Conservation (phyloP, 768 basidiomycete genomes). For the Tulasnella sp. region DNA sequence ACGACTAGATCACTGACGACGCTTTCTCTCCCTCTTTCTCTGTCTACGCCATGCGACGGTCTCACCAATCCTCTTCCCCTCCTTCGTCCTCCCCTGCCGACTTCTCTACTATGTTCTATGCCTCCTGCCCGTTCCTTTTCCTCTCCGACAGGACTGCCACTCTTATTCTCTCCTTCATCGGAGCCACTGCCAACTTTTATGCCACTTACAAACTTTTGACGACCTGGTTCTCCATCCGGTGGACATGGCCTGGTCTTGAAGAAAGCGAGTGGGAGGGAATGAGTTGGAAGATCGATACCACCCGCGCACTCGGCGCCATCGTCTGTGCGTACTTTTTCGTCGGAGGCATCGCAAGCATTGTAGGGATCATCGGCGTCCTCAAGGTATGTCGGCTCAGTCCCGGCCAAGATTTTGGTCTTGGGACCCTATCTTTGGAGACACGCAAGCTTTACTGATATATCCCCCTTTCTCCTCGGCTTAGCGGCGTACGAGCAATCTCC, state of each 20-base stretch:
- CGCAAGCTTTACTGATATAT: too few species aligned
- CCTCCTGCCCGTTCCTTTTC: neutral
- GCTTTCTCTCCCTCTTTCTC: too few species aligned
- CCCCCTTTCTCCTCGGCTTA: slow-evolving; percentile 23
- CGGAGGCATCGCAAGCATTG: slow-evolving; percentile 47
- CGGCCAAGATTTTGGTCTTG: neutral
- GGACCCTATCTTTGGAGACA: neutral
- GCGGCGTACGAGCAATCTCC: slow-evolving; percentile 52
- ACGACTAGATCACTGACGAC: too few species aligned
- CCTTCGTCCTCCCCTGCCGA: neutral
- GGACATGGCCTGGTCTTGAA: slow-evolving; percentile 28
- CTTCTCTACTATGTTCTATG: neutral
- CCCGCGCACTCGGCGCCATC: slow-evolving; percentile 46
- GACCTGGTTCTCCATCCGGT: slow-evolving; percentile 33
- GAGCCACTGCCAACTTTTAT: slow-evolving; percentile 32
- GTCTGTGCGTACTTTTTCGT: slow-evolving; percentile 54
- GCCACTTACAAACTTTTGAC: slow-evolving; percentile 34
- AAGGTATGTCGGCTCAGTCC: slow-evolving; percentile 35
- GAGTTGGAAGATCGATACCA: slow-evolving; percentile 32
- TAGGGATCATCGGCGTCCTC: slow-evolving; percentile 57
- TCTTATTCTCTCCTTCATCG: slow-evolving; percentile 30
- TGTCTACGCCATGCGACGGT: too few species aligned
- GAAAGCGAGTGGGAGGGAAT: slow-evolving; percentile 37
- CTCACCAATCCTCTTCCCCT: too few species aligned
- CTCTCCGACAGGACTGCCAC: slow-evolving; percentile 13